Base-by-base conservation (phyloP, 192 early-diverging fungal species). In the Polychytrium aggregatum region DNA sequence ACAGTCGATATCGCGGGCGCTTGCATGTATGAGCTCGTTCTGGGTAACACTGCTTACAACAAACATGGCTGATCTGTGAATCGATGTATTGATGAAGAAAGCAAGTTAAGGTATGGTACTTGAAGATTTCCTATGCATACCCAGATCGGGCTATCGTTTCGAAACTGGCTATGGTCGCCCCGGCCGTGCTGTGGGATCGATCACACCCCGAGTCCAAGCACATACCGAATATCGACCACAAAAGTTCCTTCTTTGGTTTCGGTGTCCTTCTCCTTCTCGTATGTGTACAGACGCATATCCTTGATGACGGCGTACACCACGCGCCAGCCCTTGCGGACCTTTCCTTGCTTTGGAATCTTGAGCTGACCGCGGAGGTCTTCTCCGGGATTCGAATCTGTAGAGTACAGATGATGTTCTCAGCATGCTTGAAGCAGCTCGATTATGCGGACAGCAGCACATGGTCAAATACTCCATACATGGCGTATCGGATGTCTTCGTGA, bases 11-110 rank as follows among this genome's bases (percentile, higher is more conserved):
- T 71, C 66, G 21, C 62, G 61, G 24, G 52, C 56, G 42, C 52
- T 65, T 18, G 64, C 64, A 41, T 76, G 73, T 36, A 76, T 76
- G 17, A 76, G 51, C 48, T 76, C 73, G 45, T 71, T 71, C 40
- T 76, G 73, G 1, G 57, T 41, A 4, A 76, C 73, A 3, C 39
- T 25, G 30, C 50, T 52, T 8, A 45, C 68, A 22, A 62, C 28
- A 46, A 76, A 76, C 18, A 71, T 63, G 42, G 68, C 66, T 10
- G 56, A 53, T 37, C 64, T 65, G 46, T 17, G 8, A 31, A 27
- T 6, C 2, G 2, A 31, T 18, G 11, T 25, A 30, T 61, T 29
- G 6, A 14, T 7, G 17, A 34, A 7, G 3, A 47, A 5, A 0
- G 42, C 27, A 7, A 47, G 28, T 28, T 25, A 29, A 40, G 3